Evolutionary conservation across 163 green algal genomes (phyloP).

Genomic region (Chloromonas sp.): DNA sequence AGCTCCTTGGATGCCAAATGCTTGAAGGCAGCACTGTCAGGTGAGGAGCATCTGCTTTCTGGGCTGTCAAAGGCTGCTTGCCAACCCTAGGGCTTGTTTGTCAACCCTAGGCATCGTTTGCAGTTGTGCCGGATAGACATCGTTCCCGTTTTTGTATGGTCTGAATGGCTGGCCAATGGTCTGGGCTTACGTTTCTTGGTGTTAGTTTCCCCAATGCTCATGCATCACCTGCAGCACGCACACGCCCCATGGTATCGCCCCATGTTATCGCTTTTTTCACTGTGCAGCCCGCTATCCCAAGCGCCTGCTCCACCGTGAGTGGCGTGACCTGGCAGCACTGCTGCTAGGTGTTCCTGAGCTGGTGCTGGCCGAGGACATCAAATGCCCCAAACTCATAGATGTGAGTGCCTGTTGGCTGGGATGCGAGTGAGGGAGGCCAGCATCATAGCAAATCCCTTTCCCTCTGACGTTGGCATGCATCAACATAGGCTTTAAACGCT

Average conservation of each 20-base stretch:
- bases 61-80: no score
- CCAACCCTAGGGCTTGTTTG: no score
- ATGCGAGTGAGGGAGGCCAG: background rate
- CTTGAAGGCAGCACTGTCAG: conserved; percentile 28
- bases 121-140: background rate
- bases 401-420: background rate
- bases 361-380: conserved; percentile 26
- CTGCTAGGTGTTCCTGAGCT: conserved; percentile 33
- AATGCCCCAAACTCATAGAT: conserved; percentile 12
- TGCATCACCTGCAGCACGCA: background rate
- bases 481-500: background rate
- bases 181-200: no score
- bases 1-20: conserved; percentile 25
- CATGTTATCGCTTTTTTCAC: no score
- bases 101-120: no score
- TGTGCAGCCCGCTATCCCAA: conserved; percentile 33
- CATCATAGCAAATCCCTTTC: no score
- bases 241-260: background rate
- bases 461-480: no score
- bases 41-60: background rate
- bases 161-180: no score
- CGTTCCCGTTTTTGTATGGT: background rate
- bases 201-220: background rate
- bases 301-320: conserved; percentile 30
- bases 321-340: conserved; percentile 26